Evolutionary conservation across 164 flowering plant species (phyloP).

Genomic region (Piper betle): DNA sequence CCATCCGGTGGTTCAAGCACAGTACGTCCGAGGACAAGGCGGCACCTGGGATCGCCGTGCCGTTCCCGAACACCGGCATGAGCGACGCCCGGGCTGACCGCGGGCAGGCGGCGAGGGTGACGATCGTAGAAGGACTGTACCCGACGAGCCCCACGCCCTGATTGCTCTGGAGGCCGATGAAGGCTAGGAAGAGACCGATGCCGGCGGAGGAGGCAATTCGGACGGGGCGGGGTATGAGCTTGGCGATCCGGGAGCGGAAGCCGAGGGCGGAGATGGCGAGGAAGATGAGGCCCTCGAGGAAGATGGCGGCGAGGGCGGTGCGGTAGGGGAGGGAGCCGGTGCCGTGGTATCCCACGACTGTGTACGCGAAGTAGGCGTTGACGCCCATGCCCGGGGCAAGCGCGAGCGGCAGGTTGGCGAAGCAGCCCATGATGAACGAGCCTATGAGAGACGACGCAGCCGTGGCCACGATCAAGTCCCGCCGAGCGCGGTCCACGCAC

Average conservation of each 20-base stretch:
- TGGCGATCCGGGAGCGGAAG: slow-evolving; percentile 60
- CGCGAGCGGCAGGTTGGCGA: slow-evolving; percentile 75
- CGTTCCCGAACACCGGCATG: slow-evolving; percentile 62
- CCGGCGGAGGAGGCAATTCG: slow-evolving; percentile 79
- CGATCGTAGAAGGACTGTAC: slow-evolving; percentile 55
- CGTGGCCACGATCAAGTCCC: slow-evolving; percentile 77
- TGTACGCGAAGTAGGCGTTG: slow-evolving; percentile 85
- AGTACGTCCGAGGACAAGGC: slow-evolving; percentile 44
- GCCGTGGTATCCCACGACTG: slow-evolving; percentile 91
- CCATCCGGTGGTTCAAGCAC: slow-evolving; percentile 56
- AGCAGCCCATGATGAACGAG: slow-evolving; percentile 64
- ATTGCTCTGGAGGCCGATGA: slow-evolving; percentile 70
- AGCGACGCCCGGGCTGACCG: slow-evolving; percentile 32
- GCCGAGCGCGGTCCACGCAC: slow-evolving; percentile 38
- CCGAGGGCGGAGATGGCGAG: slow-evolving; percentile 62
- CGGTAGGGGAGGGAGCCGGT: slow-evolving; percentile 51
- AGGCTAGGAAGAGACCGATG: slow-evolving; percentile 81
- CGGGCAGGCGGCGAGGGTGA: slow-evolving; percentile 79
- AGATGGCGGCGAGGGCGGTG: slow-evolving; percentile 60
- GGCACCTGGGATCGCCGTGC: slow-evolving; percentile 57
- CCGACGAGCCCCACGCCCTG: slow-evolving; percentile 78
- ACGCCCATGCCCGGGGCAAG: slow-evolving; percentile 94
- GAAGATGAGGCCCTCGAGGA: slow-evolving; percentile 69
- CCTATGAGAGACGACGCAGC: slow-evolving; percentile 64
- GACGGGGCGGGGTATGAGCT: slow-evolving; percentile 72